Evolutionary conservation across 176 grass and related monocot genomes (phyloP).

Genomic region (Eragrostis nindensis): DNA sequence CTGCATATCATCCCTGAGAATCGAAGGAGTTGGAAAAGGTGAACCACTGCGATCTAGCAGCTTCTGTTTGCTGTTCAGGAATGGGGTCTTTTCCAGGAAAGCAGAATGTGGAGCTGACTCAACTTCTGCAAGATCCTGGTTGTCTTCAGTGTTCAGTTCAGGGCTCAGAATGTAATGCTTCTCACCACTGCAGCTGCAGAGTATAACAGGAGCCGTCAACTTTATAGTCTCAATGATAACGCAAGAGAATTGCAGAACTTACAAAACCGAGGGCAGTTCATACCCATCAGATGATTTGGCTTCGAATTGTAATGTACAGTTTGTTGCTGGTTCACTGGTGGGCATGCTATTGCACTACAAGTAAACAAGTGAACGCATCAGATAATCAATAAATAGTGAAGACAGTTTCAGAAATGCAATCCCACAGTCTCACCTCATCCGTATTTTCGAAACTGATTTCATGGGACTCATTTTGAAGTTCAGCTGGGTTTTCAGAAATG

Average conservation of each 20-base stretch:
- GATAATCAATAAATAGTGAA: constrained; percentile 10
- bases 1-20: constrained; percentile 69
- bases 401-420: not conserved
- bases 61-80: constrained; percentile 12
- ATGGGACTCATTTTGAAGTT: constrained; percentile 36
- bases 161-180: not conserved
- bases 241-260: not conserved
- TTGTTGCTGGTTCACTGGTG: not conserved
- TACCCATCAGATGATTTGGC: constrained; percentile 48
- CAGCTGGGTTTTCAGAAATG: constrained; percentile 56
- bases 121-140: constrained; percentile 1
- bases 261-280: not conserved
- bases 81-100: constrained; percentile 29
- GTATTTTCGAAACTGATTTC: constrained; percentile 38
- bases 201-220: not conserved
- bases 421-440: constrained; percentile 31
- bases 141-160: constrained; percentile 39
- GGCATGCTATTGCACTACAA: constrained; percentile 46
- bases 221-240: constrained; percentile 21
- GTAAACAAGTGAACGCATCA: constrained; percentile 32
- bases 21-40: constrained; percentile 67
- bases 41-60: constrained; percentile 37
- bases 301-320: not conserved
- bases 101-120: constrained; percentile 29
- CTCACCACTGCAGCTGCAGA: constrained; percentile 38